Evolutionary conservation across 2,329 filamentous ascomycete genomes (phyloP).

Genomic region (Penicillium sp.): DNA sequence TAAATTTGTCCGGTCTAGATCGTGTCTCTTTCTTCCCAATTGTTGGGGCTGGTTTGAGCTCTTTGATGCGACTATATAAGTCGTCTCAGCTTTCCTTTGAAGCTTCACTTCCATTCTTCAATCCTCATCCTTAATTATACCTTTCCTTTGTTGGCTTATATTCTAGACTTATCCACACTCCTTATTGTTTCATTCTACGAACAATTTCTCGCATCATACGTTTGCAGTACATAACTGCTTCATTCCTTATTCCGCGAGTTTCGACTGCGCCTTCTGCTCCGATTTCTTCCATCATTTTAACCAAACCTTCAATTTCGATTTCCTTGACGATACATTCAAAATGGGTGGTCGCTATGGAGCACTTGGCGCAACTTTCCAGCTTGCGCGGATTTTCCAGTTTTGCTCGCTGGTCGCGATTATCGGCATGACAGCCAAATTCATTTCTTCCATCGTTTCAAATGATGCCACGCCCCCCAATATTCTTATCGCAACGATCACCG

Average conservation of each 20-base stretch:
- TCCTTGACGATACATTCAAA: constrained; percentile 7
- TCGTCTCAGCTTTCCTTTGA: neutral
- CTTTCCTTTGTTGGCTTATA: constrained; percentile 2
- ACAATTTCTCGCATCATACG: neutral
- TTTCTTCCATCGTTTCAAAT: constrained; percentile 71
- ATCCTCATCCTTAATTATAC: constrained; percentile 10
- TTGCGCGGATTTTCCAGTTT: constrained; percentile 71
- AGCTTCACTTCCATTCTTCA: neutral
- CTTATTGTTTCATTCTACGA: neutral
- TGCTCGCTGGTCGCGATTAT: constrained; percentile 76
- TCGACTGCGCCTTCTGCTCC: neutral
- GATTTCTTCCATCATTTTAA: neutral
- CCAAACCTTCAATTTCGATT: neutral
- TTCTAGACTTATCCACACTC: neutral
- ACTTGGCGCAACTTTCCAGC: constrained; percentile 77
- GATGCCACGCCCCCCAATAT: constrained; percentile 70
- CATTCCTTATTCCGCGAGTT: neutral
- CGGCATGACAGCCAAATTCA: constrained; percentile 81
- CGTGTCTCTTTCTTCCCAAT: neutral
- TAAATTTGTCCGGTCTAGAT: constrained; percentile 24
- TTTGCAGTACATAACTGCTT: neutral
- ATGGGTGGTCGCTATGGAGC: constrained; percentile 61
- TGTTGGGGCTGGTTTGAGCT: neutral
- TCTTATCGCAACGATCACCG: constrained; percentile 75
- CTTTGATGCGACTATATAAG: constrained; percentile 9